phyloP scores from a whole-genome alignment of 2,329 filamentous ascomycete genomes.

The Diplodia corticola region DNA sequence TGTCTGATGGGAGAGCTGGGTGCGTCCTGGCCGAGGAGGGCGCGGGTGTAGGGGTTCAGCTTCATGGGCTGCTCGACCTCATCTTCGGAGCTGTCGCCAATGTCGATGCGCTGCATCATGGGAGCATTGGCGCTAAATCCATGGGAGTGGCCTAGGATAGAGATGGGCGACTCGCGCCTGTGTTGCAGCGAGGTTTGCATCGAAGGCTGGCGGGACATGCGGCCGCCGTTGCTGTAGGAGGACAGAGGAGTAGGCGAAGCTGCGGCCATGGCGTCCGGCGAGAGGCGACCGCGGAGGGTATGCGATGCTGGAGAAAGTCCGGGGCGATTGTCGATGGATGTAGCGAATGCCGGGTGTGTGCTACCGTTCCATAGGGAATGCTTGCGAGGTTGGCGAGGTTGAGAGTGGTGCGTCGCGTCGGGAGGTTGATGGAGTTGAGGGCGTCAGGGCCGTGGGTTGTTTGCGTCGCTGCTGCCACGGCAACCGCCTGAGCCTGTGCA shows the following conservation, averaged over 20 bases:
- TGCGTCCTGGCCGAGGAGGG: constrained; percentile 62
- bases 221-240: constrained; percentile 36
- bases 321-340: constrained; percentile 24
- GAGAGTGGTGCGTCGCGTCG: constrained; percentile 37
- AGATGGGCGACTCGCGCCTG: constrained; percentile 50
- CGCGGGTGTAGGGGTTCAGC: constrained; percentile 89
- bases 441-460: constrained; percentile 28
- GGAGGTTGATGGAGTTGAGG: constrained; percentile 29
- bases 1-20: constrained; percentile 41
- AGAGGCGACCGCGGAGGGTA: constrained; percentile 13
- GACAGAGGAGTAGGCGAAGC: constrained; percentile 44
- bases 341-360: constrained; percentile 42
- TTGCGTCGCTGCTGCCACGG: constrained; percentile 15
- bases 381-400: constrained; percentile 27
- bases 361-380: constrained; percentile 44
- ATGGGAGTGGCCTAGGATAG: constrained; percentile 45
- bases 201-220: constrained; percentile 37
- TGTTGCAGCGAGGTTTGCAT: constrained; percentile 32
- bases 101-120: constrained; percentile 51
- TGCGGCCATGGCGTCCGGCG: constrained; percentile 36
- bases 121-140: constrained; percentile 49
- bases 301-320: constrained; percentile 13
- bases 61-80: constrained; percentile 85
- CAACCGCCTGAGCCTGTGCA: constrained; percentile 11
- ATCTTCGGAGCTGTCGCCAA: constrained; percentile 90